Evolutionary conservation across 2,329 filamentous ascomycete genomes (phyloP), one percentile per base, ranked within the genome.

Genomic region (Ciborinia camelliae): DNA sequence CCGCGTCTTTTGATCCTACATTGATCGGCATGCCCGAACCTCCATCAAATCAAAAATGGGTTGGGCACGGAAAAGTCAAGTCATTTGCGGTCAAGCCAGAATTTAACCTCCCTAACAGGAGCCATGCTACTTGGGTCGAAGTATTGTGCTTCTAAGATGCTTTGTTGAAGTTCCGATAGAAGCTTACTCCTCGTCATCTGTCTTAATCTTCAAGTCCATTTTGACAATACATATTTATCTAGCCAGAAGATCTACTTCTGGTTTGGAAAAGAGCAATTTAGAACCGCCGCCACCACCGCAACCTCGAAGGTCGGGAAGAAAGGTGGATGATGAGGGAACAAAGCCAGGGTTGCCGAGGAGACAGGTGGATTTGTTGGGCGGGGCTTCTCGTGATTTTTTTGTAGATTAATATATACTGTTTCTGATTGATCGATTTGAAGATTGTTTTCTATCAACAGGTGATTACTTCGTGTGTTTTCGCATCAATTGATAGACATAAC

Each of bases 1-100:
- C 94, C 94, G 65, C 93, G 86, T 60, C 94, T 86, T 62, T 91
- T 88, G 58, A 97, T 85, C 1, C 86, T n/a, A n/a, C n/a, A n/a
- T n/a, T n/a, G n/a, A n/a, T n/a, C n/a, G n/a, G n/a, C n/a, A n/a
- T n/a, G n/a, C n/a, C n/a, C n/a, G n/a, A n/a, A n/a, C n/a, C n/a
- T n/a, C n/a, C n/a, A n/a, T n/a, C n/a, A n/a, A n/a, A n/a, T n/a
- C n/a, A n/a, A n/a, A n/a, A n/a, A n/a, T n/a, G n/a, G n/a, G n/a
- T n/a, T n/a, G n/a, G n/a, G n/a, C n/a, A n/a, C n/a, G n/a, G n/a
- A n/a, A n/a, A n/a, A n/a, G n/a, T n/a, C n/a, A n/a, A n/a, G n/a
- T n/a, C n/a, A n/a, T n/a, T n/a, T n/a, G n/a, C n/a, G n/a, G n/a
- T n/a, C n/a, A n/a, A n/a, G n/a, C n/a, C n/a, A n/a, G n/a, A n/a